Base-by-base conservation (phyloP, 352 stramenopile species). In the Globisporangium cederbergense region DNA sequence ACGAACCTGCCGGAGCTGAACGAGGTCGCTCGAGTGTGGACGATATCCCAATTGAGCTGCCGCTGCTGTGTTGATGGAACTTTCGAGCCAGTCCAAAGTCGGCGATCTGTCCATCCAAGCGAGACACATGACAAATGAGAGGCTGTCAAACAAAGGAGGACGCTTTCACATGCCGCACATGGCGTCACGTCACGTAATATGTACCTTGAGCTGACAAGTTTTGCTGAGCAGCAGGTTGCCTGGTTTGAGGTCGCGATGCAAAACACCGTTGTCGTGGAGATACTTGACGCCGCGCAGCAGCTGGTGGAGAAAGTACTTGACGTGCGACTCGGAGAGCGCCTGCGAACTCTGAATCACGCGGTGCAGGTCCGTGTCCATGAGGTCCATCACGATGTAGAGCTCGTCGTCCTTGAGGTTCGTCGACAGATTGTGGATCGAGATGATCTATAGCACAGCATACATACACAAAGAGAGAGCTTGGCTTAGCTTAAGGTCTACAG, bases 351-450 rank as follows among this genome's bases (percentile, higher is more conserved):
- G 85, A 20, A 97, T 95, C 50, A 97, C 82, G 18, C 85, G 79
- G 53, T 97, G 89, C 73, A 98, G 74, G 65, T 98, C 94, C 2
- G 87, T 98, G 71, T 98, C 94, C 79, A 98, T 94, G 62, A 98
- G 85, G 51, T 98, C 91, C 92, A 98, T 98, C 6, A 97, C 74
- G 49, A 98, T 97, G 69, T 98, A 98, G n/a, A 98, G 73, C 68
- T 97, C 93, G 57, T 98, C 93, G 57, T 97, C 81, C 38, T 81
- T 80, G 8, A 97, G 72, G 64, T 97, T 97, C 4, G 87, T 79
- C 5, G 77, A 89, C 16, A 96, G 65, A 56, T 93, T 91, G 65
- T 94, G 79, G 42, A 96, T 77, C 0, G 76, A 81, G 22, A 97
- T 83, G 52, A 98, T 77, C 84, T 98, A 58, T 42, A 8, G 32